Base-by-base conservation (phyloP, 805 yeast genomes). In the Candida takata region DNA sequence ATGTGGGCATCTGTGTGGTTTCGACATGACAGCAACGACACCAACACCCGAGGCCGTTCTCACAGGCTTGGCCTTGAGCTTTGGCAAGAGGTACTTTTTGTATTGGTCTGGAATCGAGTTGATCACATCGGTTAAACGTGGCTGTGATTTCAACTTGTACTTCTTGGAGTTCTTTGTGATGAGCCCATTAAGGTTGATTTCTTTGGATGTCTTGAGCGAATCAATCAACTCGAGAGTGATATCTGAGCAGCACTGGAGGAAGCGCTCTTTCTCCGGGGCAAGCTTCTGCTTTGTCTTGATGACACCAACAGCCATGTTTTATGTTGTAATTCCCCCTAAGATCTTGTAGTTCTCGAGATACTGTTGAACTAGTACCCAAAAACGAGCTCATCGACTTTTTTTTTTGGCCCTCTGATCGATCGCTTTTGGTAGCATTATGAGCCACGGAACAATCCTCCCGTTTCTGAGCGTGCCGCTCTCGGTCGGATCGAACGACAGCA, bases 1-100 rank as follows among this genome's bases (percentile, higher is more conserved):
- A 61, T 92, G 98, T 19, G 98, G 98, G 62, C 98, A 92, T 64
- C 98, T 73, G 60, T 92, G 98, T 3, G 98, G 98, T 60, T 92
- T 92, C 66, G 97, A 88, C 97, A 92, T 92, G 23, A 92, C 97
- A 0, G 98, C 98, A 30, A 92, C 97, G 15, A 92, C 98, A 8
- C 98, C 98, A 40, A 92, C 95, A 51, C 98, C 98, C 9, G 95
- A 84, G 0, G 98, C 98, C 0, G 98, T 92, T 61, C 98, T 74
- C 30, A 92, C 97, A 0, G 98, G 98, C 60, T 92, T 92, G n/a
- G 98, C 98, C 62, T 92, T 85, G 31, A 92, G 69, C 61, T 88
- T 88, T 3, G 97, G 98, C 27, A 92, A 68, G 36, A 92, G 63
- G 53, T 87, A 87, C 56, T 86, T 86, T 60, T 85, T 86, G 61